These are phyloP conservation scores for Amanita rubescens DNA, from an alignment of 768 basidiomycete genomes.

Conservation along the genomic window DNA sequence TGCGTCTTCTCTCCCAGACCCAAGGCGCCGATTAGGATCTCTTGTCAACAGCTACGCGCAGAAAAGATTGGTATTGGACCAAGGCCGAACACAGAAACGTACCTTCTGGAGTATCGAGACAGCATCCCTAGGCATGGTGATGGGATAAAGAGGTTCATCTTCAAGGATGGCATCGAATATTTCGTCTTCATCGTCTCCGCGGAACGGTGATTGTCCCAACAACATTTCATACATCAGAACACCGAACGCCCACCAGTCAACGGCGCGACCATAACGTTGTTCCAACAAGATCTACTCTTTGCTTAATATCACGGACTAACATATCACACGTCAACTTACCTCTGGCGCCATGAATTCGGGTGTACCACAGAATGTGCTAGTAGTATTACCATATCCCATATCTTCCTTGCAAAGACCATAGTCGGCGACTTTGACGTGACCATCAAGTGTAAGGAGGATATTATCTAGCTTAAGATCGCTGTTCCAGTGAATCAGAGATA, in stretches of 20 bases:
- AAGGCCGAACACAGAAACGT: slow-evolving; percentile 5
- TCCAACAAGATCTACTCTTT: slow-evolving; percentile 84
- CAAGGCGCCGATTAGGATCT: slow-evolving; percentile 85
- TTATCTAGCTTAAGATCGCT: slow-evolving; percentile 98
- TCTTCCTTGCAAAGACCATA: slow-evolving; percentile 99
- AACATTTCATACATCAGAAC: slow-evolving; percentile 99
- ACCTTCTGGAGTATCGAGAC: slow-evolving; percentile 95
- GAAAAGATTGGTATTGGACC: neutral
- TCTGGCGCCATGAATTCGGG: slow-evolving; percentile 99
- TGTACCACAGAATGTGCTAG: slow-evolving; percentile 98
- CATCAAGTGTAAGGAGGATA: slow-evolving; percentile 92
- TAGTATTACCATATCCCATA: slow-evolving; percentile 95
- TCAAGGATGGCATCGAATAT: slow-evolving; percentile 99
- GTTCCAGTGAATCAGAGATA: slow-evolving; percentile 7
- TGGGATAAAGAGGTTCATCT: slow-evolving; percentile 97
- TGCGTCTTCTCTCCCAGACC: slow-evolving; percentile 87
- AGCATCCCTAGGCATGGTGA: slow-evolving; percentile 97
- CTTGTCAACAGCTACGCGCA: slow-evolving; percentile 73
- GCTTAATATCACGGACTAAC: slow-evolving; percentile 4
- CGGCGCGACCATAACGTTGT: slow-evolving; percentile 96
- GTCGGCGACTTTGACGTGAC: slow-evolving; percentile 98
- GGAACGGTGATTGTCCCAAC: slow-evolving; percentile 97
- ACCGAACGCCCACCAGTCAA: slow-evolving; percentile 99
- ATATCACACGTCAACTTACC: slow-evolving; percentile 36
- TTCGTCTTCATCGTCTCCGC: slow-evolving; percentile 98